phyloP scores from a whole-genome alignment of 2,329 filamentous ascomycete genomes.

The Podosphaera xanthii region DNA sequence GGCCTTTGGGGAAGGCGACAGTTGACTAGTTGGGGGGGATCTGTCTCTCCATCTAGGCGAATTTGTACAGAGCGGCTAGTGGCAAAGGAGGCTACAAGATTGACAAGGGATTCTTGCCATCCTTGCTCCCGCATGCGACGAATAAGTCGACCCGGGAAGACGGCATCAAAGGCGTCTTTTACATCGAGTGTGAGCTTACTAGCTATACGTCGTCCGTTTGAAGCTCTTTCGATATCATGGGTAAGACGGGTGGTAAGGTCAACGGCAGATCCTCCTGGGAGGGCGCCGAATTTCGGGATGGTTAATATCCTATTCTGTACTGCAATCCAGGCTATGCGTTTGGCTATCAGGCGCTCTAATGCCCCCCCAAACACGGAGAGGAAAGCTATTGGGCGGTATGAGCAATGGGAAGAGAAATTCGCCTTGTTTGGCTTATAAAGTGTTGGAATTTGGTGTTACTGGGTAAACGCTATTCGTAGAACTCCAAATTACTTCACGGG shows the following conservation, averaged over 20 bases:
- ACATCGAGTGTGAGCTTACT: background rate
- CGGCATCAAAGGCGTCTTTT: no score
- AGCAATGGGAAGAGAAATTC: background rate
- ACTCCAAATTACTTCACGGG: no score
- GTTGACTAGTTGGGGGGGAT: background rate
- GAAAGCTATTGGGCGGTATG: background rate
- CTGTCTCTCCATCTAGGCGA: background rate
- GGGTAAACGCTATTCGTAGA: no score
- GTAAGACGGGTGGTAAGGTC: no score
- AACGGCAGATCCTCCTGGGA: no score
- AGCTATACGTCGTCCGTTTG: no score
- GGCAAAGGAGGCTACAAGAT: background rate
- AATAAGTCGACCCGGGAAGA: background rate
- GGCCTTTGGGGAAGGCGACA: background rate
- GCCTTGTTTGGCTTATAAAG: background rate
- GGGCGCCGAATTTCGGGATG: no score
- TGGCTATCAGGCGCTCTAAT: background rate
- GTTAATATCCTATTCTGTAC: no score
- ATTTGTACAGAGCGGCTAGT: background rate
- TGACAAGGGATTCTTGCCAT: background rate
- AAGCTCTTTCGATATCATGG: no score
- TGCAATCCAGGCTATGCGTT: no score
- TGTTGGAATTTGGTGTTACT: no score
- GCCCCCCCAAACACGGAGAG: background rate
- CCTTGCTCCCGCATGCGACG: background rate